Percentiles rank a stretch among this genome's conserved stretches.
Evolutionary conservation across 768 basidiomycete genomes (phyloP).

Genomic region (Boletus rubescentipes): DNA sequence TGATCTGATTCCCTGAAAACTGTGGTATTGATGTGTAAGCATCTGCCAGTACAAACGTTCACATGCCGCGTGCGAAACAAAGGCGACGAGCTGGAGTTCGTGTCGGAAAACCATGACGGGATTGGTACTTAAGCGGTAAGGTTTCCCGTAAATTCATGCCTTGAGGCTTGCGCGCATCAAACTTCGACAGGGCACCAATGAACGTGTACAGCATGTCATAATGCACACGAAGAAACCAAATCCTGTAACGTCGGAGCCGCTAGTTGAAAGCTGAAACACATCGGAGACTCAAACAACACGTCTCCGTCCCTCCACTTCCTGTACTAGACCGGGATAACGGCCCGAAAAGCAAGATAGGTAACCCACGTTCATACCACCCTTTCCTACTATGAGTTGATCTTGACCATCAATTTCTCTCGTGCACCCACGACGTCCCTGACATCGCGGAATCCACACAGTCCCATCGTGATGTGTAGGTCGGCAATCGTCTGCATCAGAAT

Average conservation of each 20-base stretch:
- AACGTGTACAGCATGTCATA: neutral
- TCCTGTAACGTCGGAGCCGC: neutral
- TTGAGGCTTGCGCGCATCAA: neutral
- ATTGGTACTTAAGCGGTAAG: no score
- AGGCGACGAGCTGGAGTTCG: no score
- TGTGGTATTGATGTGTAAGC: no score
- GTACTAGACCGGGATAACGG: neutral
- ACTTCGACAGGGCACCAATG: neutral
- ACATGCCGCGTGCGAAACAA: no score
- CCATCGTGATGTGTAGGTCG: conserved; percentile 45
- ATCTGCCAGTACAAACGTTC: no score
- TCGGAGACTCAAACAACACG: neutral
- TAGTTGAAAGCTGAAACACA: neutral
- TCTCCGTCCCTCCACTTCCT: neutral
- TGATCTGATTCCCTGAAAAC: no score
- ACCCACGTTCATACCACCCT: neutral
- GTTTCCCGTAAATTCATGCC: neutral
- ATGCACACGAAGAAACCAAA: neutral
- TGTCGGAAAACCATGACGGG: no score
- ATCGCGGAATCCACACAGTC: conserved; percentile 39
- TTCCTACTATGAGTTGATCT: conserved; percentile 14
- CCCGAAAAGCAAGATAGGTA: no score
- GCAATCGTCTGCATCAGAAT: conserved; percentile 45
- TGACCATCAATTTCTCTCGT: conserved; percentile 34
- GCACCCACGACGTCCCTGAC: conserved; percentile 40